phyloP scores from a whole-genome alignment of 148 eudicot genomes.

The Pouteria glomerata region DNA sequence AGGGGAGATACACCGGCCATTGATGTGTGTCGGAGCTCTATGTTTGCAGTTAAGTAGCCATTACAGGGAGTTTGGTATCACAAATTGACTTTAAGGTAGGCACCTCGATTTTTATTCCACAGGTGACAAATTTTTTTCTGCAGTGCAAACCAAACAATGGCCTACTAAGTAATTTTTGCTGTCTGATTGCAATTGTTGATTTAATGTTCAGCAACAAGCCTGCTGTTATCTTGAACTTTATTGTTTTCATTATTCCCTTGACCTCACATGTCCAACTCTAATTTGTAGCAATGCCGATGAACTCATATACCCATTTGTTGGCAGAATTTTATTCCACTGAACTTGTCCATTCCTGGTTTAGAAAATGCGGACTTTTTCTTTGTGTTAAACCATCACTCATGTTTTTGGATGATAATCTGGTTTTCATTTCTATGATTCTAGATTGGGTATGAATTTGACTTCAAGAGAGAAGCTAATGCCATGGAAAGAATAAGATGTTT shows the following conservation, averaged over 20 bases:
- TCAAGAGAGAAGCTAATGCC: slow-evolving; percentile 69
- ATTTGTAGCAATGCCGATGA: neutral
- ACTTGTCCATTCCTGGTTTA: neutral
- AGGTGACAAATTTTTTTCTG: neutral
- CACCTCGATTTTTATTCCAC: neutral
- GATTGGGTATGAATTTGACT: slow-evolving; percentile 15
- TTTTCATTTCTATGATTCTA: neutral
- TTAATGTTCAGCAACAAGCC: neutral
- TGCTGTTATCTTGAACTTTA: neutral
- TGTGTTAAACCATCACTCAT: neutral
- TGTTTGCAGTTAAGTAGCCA: too few species aligned
- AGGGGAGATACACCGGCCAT: too few species aligned
- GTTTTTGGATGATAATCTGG: slow-evolving; percentile 1
- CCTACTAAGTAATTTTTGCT: neutral
- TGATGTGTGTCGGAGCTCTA: too few species aligned
- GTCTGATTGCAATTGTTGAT: neutral
- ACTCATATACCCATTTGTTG: neutral
- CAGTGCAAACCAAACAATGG: neutral
- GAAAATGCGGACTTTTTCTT: neutral
- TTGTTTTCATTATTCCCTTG: neutral
- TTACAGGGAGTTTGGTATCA: too few species aligned
- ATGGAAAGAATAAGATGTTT: slow-evolving; percentile 77
- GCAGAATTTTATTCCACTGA: neutral
- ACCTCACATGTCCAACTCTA: neutral
- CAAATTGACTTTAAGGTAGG: too few species aligned